phyloP scores from a whole-genome alignment of 2,329 filamentous ascomycete genomes.

The Botrytis elliptica region DNA sequence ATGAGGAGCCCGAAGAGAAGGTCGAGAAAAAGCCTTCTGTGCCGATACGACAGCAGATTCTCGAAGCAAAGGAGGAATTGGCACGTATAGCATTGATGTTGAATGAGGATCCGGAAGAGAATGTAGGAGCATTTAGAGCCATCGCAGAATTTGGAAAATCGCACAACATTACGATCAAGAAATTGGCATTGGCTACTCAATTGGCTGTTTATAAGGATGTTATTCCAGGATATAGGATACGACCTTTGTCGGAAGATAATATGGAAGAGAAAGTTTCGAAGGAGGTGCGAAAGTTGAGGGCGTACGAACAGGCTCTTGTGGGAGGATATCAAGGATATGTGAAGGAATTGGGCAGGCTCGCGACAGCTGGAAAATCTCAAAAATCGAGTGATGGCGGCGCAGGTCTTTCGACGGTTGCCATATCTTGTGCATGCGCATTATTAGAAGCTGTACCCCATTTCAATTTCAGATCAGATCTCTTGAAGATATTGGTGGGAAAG shows the following conservation, averaged over 20 bases:
- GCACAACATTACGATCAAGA: conserved; percentile 71
- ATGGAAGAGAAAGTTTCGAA: conserved; percentile 82
- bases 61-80: conserved; percentile 87
- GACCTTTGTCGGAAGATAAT: conserved; percentile 73
- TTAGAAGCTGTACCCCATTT: conserved; percentile 87
- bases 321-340: conserved; percentile 83
- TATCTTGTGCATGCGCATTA: conserved; percentile 81
- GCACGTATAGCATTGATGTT: conserved; percentile 77
- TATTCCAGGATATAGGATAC: conserved; percentile 94
- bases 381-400: conserved; percentile 43
- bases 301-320: conserved; percentile 85
- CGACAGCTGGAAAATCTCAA: conserved; percentile 53
- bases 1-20: conserved; percentile 52
- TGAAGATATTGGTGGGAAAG: conserved; percentile 84
- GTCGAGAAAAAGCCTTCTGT: conserved; percentile 59
- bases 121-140: conserved; percentile 74
- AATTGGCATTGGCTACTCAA: conserved; percentile 82
- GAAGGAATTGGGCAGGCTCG: conserved; percentile 67
- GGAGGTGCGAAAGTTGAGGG: conserved; percentile 77
- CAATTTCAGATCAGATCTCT: conserved; percentile 86
- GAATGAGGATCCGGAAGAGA: conserved; percentile 91
- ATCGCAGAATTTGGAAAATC: conserved; percentile 73
- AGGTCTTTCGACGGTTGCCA: conserved; percentile 69
- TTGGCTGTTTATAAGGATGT: conserved; percentile 91
- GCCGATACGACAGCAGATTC: conserved; percentile 74